Evolutionary conservation across 805 yeast genomes (phyloP).

Genomic region (Debaryomyces tyrocola): DNA sequence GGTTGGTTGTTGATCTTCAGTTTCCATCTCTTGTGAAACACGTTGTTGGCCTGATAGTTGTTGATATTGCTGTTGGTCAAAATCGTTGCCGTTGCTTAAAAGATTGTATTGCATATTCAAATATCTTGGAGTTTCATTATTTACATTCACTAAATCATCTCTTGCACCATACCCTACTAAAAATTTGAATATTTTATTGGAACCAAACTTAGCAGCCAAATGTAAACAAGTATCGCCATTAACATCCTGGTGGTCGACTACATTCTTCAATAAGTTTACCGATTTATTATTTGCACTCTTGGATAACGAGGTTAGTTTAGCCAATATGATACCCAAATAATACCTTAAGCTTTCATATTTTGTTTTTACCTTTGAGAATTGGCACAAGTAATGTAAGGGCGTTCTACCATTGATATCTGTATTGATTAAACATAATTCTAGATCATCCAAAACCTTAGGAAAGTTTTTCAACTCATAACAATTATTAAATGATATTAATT

Average conservation of each 20-base stretch:
- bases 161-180: constrained; percentile 84
- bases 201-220: constrained; percentile 69
- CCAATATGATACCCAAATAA: constrained; percentile 73
- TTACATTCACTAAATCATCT: constrained; percentile 46
- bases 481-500: constrained; percentile 84
- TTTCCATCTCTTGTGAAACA: background rate
- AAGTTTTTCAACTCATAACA: constrained; percentile 80
- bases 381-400: constrained; percentile 82
- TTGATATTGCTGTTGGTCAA: constrained; percentile 2
- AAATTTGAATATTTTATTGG: constrained; percentile 71
- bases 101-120: constrained; percentile 41
- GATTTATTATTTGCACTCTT: constrained; percentile 42
- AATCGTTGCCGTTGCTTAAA: constrained; percentile 9
- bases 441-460: constrained; percentile 70
- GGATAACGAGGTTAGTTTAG: constrained; percentile 58
- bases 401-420: constrained; percentile 74
- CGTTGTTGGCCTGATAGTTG: background rate
- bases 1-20: constrained; percentile 3
- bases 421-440: constrained; percentile 75
- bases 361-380: constrained; percentile 61
- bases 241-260: constrained; percentile 74
- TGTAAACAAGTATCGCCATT: constrained; percentile 87
- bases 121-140: constrained; percentile 45
- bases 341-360: constrained; percentile 79
- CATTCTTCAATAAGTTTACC: constrained; percentile 58